Evolutionary conservation across 2,329 filamentous ascomycete genomes (phyloP).

Genomic region (Sporothrix variecibatus): DNA sequence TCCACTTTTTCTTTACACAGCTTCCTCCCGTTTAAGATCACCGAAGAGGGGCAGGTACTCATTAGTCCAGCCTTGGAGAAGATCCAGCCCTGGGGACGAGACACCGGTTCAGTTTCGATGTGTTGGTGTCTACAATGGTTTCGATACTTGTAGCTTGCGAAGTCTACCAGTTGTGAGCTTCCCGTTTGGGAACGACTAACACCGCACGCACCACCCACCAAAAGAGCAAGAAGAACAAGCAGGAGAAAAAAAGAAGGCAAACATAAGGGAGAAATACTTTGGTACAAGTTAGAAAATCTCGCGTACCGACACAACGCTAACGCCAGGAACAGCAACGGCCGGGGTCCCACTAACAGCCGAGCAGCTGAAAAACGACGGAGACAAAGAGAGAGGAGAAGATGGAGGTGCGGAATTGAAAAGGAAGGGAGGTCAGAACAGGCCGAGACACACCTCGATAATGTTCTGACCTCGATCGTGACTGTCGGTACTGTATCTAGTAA

Average conservation of each 20-base stretch:
- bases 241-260: background rate
- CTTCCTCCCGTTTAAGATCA: background rate
- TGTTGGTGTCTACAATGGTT: background rate
- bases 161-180: background rate
- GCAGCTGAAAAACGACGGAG: background rate
- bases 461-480: background rate
- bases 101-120: background rate
- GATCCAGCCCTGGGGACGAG: background rate
- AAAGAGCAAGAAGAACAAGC: background rate
- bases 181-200: background rate
- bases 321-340: conserved; percentile 13
- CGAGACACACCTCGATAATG: background rate
- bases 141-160: background rate
- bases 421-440: background rate
- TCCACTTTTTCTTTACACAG: background rate
- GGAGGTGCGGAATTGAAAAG: background rate
- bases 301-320: background rate
- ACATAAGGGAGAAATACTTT: background rate
- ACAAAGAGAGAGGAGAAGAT: background rate
- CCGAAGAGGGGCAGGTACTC: background rate
- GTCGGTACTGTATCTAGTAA: background rate
- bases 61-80: background rate
- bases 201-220: conserved; percentile 11
- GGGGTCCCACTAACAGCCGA: background rate
- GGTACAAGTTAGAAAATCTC: background rate